Evolutionary conservation across 192 early-diverging fungal genomes (phyloP).

Genomic region (Ambispora gerdemannii): DNA sequence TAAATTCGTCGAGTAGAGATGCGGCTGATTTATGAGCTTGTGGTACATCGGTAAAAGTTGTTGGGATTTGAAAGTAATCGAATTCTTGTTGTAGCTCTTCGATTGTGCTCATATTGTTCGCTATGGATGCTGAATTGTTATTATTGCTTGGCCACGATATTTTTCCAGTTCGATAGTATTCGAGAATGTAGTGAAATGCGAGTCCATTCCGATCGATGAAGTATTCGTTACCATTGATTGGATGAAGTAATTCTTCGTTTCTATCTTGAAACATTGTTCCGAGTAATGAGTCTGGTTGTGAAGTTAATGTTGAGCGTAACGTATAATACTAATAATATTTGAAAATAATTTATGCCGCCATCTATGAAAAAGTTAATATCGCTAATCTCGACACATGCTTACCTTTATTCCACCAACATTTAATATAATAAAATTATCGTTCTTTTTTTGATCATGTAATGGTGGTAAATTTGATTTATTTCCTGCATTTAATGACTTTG

Average conservation of each 20-base stretch:
- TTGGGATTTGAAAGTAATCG: not conserved
- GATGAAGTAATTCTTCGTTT: not conserved
- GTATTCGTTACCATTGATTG: not conserved
- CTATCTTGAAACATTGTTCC: not conserved
- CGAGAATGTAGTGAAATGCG: not conserved
- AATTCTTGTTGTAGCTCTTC: not conserved
- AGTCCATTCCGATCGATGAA: slow-evolving; percentile 6
- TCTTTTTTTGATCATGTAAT: no score
- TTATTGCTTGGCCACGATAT: not conserved
- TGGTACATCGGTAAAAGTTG: not conserved
- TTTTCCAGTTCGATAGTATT: slow-evolving; percentile 3
- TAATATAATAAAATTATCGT: not conserved
- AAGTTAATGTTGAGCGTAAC: not conserved
- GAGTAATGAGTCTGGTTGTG: slow-evolving; percentile 4
- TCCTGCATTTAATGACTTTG: no score
- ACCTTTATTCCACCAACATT: slow-evolving; percentile 16
- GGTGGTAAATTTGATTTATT: no score
- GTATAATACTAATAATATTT: not conserved
- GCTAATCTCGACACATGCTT: no score
- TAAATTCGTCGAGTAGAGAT: not conserved
- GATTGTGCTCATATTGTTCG: not conserved
- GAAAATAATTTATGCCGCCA: not conserved
- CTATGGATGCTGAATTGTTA: not conserved
- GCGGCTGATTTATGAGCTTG: not conserved
- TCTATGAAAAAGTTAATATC: no score